Evolutionary conservation across 805 yeast species (phyloP).

Genomic region (Ogataea zsoltii): DNA sequence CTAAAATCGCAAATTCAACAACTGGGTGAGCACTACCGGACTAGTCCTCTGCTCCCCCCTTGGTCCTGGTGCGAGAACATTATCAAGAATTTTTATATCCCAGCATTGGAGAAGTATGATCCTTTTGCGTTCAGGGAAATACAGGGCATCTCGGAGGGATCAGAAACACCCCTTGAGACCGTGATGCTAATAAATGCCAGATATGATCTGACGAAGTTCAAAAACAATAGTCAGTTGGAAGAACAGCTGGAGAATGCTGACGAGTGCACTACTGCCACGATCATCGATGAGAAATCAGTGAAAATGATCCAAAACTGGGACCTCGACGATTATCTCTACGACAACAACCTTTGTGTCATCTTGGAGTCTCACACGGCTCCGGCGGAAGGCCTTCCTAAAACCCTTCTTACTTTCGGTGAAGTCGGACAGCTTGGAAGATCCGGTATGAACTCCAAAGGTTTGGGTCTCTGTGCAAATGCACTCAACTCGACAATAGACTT

Average conservation of each 20-base stretch:
- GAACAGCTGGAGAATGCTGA: constrained; percentile 8
- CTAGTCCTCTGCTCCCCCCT: constrained; percentile 11
- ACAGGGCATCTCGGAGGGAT: constrained; percentile 11
- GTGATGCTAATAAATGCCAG: constrained; percentile 12
- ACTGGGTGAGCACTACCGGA: constrained; percentile 10
- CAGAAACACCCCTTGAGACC: constrained; percentile 8
- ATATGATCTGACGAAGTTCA: constrained; percentile 14
- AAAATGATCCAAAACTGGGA: constrained; percentile 14
- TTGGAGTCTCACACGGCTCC: constrained; percentile 10
- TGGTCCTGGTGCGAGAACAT: constrained; percentile 14
- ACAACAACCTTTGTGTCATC: constrained; percentile 11
- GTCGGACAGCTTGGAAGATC: constrained; percentile 17
- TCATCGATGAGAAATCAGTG: constrained; percentile 10
- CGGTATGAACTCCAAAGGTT: constrained; percentile 15
- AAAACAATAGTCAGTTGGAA: constrained; percentile 7
- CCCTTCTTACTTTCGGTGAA: constrained; percentile 12
- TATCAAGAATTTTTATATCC: constrained; percentile 10
- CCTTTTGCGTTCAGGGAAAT: constrained; percentile 10
- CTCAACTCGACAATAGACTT: constrained; percentile 12
- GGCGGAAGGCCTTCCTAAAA: constrained; percentile 8
- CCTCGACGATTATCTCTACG: constrained; percentile 11
- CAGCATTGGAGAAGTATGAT: constrained; percentile 12
- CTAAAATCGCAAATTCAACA: constrained; percentile 7
- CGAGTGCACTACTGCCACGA: constrained; percentile 11
- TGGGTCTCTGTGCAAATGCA: constrained; percentile 14